Conservation (phyloP, 169 alveolate species). For the Plasmodium knowlesi region DNA sequence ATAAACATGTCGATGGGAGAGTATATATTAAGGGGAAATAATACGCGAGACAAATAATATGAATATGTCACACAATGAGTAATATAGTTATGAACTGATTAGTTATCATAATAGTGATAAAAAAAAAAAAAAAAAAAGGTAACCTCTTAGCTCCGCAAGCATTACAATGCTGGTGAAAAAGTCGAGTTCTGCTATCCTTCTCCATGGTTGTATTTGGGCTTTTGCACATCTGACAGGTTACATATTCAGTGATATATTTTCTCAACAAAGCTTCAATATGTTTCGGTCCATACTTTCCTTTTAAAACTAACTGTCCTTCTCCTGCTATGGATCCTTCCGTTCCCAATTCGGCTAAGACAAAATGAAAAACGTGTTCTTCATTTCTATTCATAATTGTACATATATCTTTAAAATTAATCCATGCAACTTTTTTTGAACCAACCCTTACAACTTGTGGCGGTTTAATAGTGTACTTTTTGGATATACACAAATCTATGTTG, state of each 20-base stretch:
- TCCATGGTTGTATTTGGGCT: constrained; percentile 93
- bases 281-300: constrained; percentile 94
- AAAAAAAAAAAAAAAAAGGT: neutral
- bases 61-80: neutral
- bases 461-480: constrained; percentile 89
- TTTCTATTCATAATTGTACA: constrained; percentile 92
- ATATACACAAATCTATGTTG: constrained; percentile 92
- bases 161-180: constrained; percentile 92
- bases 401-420: constrained; percentile 95
- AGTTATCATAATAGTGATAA: neutral
- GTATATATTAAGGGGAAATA: neutral
- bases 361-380: constrained; percentile 94
- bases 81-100: neutral
- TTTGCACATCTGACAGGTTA: constrained; percentile 95
- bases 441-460: constrained; percentile 96
- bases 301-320: constrained; percentile 94
- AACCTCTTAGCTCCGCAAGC: constrained; percentile 94
- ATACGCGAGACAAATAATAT: neutral
- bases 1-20: neutral
- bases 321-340: constrained; percentile 94
- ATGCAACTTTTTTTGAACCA: constrained; percentile 96
- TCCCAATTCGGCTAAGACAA: constrained; percentile 95
- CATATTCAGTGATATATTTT: constrained; percentile 95
- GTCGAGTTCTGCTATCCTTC: constrained; percentile 92
- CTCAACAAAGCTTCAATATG: constrained; percentile 93